Conservation (phyloP, 345 rosid species). For the Pugionium dolabratum region DNA sequence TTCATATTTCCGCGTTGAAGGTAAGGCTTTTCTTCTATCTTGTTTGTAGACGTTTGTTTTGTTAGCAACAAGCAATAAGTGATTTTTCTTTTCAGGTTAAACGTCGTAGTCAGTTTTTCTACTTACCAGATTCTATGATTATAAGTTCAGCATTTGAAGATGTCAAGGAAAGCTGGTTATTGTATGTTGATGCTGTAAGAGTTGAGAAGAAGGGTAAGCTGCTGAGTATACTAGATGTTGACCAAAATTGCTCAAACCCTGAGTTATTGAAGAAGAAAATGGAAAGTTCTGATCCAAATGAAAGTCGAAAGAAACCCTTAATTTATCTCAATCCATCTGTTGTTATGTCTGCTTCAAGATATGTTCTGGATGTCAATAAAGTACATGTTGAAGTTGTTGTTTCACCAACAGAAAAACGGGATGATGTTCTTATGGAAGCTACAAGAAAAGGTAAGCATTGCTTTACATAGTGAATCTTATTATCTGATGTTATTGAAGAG, state of each 20-base stretch:
- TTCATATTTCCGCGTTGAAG: slow-evolving; percentile 5
- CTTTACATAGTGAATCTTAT: slow-evolving; percentile 3
- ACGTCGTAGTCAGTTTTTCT: slow-evolving; percentile 50
- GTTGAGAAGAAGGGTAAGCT: neutral
- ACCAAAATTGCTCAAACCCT: slow-evolving; percentile 11
- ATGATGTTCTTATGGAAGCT: slow-evolving; percentile 33
- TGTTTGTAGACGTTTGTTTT: neutral
- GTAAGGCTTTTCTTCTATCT: neutral
- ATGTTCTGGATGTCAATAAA: too few species aligned
- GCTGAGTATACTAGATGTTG: slow-evolving; percentile 31
- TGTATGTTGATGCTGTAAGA: slow-evolving; percentile 50
- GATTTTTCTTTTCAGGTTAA: slow-evolving; percentile 5
- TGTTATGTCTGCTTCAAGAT: neutral
- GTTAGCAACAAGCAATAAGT: neutral
- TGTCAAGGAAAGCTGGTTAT: slow-evolving; percentile 47
- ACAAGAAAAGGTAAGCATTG: slow-evolving; percentile 23
- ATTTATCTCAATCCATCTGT: slow-evolving; percentile 7
- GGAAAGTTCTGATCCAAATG: slow-evolving; percentile 30
- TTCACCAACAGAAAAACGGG: slow-evolving; percentile 35
- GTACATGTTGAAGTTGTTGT: neutral
- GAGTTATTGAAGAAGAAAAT: slow-evolving; percentile 24
- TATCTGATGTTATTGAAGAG: neutral
- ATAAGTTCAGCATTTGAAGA: slow-evolving; percentile 51
- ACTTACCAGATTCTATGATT: slow-evolving; percentile 51
- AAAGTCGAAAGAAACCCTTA: slow-evolving; percentile 40